phyloP scores from a whole-genome alignment of 2,329 filamentous ascomycete species.

The Talaromyces sp. region DNA sequence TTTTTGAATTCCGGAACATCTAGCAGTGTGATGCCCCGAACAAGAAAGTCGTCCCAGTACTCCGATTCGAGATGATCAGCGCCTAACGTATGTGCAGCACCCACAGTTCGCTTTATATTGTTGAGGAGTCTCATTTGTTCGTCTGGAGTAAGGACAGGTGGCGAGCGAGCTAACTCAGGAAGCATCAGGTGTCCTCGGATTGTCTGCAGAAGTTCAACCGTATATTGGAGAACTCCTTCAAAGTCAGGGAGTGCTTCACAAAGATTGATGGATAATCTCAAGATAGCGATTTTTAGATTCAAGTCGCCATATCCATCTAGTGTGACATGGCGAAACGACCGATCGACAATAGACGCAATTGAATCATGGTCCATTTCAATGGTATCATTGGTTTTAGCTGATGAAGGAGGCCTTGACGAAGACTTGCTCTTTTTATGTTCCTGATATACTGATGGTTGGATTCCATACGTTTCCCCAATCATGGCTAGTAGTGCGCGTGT shows the following conservation, averaged over 20 bases:
- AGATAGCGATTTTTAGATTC: constrained; percentile 75
- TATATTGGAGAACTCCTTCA: constrained; percentile 80
- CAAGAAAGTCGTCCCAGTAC: constrained; percentile 95
- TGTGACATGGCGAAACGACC: constrained; percentile 40
- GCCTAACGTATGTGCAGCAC: constrained; percentile 69
- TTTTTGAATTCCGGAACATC: constrained; percentile 53
- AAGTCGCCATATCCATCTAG: constrained; percentile 64
- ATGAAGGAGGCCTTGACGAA: constrained; percentile 17
- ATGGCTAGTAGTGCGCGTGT: constrained; percentile 32
- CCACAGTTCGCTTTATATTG: constrained; percentile 79
- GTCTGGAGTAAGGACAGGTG: constrained; percentile 66
- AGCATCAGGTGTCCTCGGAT: constrained; percentile 71
- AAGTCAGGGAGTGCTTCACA: constrained; percentile 93
- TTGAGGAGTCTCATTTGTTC: constrained; percentile 80
- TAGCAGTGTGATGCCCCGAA: constrained; percentile 70
- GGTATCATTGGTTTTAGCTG: constrained; percentile 11
- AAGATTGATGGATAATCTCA: constrained; percentile 86
- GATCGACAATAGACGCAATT: constrained; percentile 34
- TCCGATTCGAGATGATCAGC: constrained; percentile 65
- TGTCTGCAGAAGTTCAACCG: constrained; percentile 73
- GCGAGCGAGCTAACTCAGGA: constrained; percentile 60
- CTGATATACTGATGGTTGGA: constrained; percentile 30
- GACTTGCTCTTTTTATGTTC: constrained; percentile 26
- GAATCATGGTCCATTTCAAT: constrained; percentile 21
- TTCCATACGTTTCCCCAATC: constrained; percentile 35